Conservation (phyloP, 2,329 filamentous ascomycete species). For the Fusarium abutilonis region DNA sequence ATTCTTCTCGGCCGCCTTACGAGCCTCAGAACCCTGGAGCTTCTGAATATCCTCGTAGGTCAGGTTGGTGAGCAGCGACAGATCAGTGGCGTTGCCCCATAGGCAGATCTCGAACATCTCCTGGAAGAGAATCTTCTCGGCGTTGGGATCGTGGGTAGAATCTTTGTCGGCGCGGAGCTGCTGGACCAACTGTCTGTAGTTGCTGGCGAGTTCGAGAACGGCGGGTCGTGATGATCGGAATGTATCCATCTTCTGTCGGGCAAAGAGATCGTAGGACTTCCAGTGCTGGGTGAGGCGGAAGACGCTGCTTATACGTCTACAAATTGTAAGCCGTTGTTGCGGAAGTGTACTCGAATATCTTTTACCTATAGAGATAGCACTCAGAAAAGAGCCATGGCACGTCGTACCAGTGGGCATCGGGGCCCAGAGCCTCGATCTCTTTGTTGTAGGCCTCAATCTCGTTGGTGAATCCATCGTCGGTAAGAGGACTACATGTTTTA, state of each 20-base stretch:
- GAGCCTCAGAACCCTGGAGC: conserved; percentile 86
- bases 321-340: background rate
- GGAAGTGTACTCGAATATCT: background rate
- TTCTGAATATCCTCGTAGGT: conserved; percentile 98
- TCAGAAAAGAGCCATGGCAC: conserved; percentile 91
- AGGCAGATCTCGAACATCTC: conserved; percentile 98
- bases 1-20: conserved; percentile 89
- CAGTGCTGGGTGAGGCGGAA: conserved; percentile 83
- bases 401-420: conserved; percentile 79
- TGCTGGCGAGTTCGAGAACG: conserved; percentile 81
- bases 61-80: conserved; percentile 88
- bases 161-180: conserved; percentile 68
- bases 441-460: conserved; percentile 87
- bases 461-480: conserved; percentile 80
- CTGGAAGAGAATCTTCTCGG: conserved; percentile 81
- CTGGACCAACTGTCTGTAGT: conserved; percentile 77
- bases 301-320: conserved; percentile 77
- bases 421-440: conserved; percentile 77
- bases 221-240: conserved; percentile 92
- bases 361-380: conserved; percentile 88
- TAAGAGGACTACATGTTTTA: conserved; percentile 66
- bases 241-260: conserved; percentile 87
- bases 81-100: conserved; percentile 96
- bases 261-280: conserved; percentile 91
- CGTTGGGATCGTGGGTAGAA: conserved; percentile 67